Evolutionary conservation across 192 early-diverging fungal species (phyloP).

Genomic region (Martensiomyces pterosporus): DNA sequence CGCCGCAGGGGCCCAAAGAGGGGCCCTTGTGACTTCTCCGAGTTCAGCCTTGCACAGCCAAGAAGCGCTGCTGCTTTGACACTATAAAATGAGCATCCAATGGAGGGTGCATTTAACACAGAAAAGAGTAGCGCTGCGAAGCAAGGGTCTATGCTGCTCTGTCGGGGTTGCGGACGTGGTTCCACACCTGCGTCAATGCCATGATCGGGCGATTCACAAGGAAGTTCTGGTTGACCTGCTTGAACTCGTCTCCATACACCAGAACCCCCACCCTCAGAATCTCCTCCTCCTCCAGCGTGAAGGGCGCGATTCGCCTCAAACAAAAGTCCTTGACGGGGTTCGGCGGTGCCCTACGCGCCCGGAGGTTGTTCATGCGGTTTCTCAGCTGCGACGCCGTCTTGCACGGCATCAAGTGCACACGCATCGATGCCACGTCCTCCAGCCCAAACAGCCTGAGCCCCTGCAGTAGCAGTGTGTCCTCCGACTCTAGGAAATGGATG

Average conservation of each 20-base stretch:
- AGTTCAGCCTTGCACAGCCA: no score
- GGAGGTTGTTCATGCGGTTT: slow-evolving; percentile 49
- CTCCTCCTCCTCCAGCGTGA: slow-evolving; percentile 53
- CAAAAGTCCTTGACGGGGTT: slow-evolving; percentile 51
- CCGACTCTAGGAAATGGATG: slow-evolving; percentile 45
- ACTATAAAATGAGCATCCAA: no score
- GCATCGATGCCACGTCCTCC: slow-evolving; percentile 47
- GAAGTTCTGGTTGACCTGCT: slow-evolving; percentile 31
- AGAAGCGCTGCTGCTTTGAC: no score
- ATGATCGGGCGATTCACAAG: slow-evolving; percentile 42
- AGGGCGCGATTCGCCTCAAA: slow-evolving; percentile 41
- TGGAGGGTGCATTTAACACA: no score
- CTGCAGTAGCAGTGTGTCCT: slow-evolving; percentile 41
- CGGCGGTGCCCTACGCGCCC: slow-evolving; percentile 24
- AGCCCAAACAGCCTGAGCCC: slow-evolving; percentile 50
- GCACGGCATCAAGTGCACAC: slow-evolving; percentile 49
- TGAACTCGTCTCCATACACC: slow-evolving; percentile 48
- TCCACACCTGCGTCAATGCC: slow-evolving; percentile 44
- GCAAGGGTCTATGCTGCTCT: not conserved
- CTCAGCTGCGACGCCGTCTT: slow-evolving; percentile 52
- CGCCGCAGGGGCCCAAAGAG: no score
- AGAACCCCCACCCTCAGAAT: slow-evolving; percentile 34
- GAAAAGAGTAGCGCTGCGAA: not conserved
- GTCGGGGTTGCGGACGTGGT: slow-evolving; percentile 11
- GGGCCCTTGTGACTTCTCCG: no score